phyloP scores from a whole-genome alignment of 129 eudicot species.

The carrot (Daucus carota) region DNA sequence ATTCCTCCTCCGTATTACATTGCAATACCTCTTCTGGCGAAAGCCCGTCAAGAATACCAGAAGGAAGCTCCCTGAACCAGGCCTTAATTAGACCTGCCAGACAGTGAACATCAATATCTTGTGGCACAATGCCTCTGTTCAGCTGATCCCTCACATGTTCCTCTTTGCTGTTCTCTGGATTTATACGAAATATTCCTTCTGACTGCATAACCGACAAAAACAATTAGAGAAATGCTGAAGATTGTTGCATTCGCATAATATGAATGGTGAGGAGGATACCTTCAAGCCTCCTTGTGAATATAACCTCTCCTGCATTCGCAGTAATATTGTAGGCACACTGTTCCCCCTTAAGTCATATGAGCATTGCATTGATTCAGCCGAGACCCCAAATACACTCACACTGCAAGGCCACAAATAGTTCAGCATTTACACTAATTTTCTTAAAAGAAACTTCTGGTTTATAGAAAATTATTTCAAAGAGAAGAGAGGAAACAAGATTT shows the following conservation, averaged over 20 bases:
- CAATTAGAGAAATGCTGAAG: neutral
- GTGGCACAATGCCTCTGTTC: conserved; percentile 4
- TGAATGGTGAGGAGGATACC: neutral
- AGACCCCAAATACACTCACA: neutral
- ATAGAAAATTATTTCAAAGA: neutral
- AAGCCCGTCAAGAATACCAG: neutral
- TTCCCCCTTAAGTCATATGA: neutral
- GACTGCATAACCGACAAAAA: neutral
- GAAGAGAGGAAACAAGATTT: neutral
- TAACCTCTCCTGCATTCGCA: neutral
- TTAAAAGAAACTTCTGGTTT: neutral
- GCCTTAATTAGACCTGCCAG: conserved; percentile 3
- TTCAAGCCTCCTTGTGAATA: neutral
- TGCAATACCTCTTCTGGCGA: conserved; percentile 1
- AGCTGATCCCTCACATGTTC: neutral
- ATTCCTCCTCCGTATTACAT: neutral
- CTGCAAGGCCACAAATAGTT: neutral
- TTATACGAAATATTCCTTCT: conserved; percentile 1
- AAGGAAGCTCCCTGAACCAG: neutral
- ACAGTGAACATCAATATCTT: neutral
- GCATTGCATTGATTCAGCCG: neutral
- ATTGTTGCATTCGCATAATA: neutral
- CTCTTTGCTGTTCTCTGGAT: neutral
- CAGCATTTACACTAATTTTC: neutral
- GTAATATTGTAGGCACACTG: neutral